Evolutionary conservation across 73 alveolate genomes (phyloP).

Genomic region (Uronychia setigera): DNA sequence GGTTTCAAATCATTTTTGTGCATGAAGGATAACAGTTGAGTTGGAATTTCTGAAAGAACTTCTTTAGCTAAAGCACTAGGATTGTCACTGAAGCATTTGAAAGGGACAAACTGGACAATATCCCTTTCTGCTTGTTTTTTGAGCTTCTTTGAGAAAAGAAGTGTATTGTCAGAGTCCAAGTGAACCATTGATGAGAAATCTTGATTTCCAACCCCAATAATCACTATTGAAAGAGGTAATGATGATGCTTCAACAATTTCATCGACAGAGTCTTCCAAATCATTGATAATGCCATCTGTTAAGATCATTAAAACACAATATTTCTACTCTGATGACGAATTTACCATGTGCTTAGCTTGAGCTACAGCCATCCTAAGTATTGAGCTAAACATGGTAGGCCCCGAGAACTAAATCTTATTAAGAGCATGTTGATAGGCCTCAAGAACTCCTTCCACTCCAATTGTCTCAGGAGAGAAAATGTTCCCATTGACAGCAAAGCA

Average conservation of each 20-base stretch:
- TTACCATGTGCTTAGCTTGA: conserved; percentile 22
- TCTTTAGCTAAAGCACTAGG: conserved; percentile 95
- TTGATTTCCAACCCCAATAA: conserved; percentile 96
- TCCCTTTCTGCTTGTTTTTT: conserved; percentile 20
- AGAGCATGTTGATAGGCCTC: conserved; percentile 83
- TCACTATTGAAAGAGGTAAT: conserved; percentile 90
- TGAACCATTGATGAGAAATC: conserved; percentile 65
- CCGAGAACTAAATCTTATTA: conserved; percentile 71
- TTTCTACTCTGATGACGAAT: conserved; percentile 15
- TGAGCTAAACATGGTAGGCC: conserved; percentile 89
- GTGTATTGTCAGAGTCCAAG: conserved; percentile 25
- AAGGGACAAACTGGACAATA: conserved; percentile 37
- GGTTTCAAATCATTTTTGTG: conserved; percentile 59
- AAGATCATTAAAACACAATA: conserved; percentile 77
- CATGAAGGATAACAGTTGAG: conserved; percentile 80
- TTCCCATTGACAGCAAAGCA: conserved; percentile 96
- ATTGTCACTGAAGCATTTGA: too few relatives aligned
- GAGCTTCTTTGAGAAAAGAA: neutral
- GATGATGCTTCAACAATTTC: conserved; percentile 87
- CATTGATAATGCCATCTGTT: conserved; percentile 96
- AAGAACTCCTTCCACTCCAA: conserved; percentile 87
- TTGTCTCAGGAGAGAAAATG: conserved; percentile 85
- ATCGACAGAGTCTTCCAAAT: conserved; percentile 88
- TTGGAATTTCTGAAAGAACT: conserved; percentile 90
- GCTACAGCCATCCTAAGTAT: conserved; percentile 26